Base-by-base conservation (phyloP, 331 rosid genomes). In the Quercus tomentella region DNA sequence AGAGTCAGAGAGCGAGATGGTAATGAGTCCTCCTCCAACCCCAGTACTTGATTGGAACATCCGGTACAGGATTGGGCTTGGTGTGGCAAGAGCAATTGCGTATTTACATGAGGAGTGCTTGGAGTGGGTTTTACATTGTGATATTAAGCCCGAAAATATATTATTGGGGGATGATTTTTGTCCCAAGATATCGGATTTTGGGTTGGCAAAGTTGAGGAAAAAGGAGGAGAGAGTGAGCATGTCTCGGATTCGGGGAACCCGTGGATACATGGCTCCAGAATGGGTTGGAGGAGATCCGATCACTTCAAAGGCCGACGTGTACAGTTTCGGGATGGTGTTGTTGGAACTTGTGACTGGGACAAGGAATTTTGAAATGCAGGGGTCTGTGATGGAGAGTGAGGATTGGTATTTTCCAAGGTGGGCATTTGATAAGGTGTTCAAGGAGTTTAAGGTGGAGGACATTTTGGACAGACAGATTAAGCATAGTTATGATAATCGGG, bases 221-320 rank as follows among this genome's bases (percentile, higher is more conserved):
- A 95, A 95, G 20, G 94, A 95, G 51, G 99, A 87, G 37, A 91
- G 92, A 84, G 92, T 94, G 25, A 94, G 89, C 45, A 82, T 92
- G 82, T 94, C 98, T 0, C 82, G 89, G 69, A 87, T 93, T 60
- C 84, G 97, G 4, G 98, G 98, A 1, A 94, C 98, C 5, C 97
- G 97, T 0, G 99, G 97, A 23, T 95, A 95, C 76, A 92, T 95
- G 97, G 99, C 99, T 22, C 99, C 99, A 0, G 97, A 95, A 69
- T 92, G 97, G 92, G 84, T 90, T 23, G 91, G 89, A 8, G 52
- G 80, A 20, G 99, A 91, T 25, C 88, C 91, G 25, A 91, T 95
- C 9, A 95, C 97, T 0, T 83, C 97, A 0, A 92, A 95, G 20
- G 99, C 97, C 0, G 97, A 95, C 61, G 99, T 95, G 63, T 95